Evolutionary conservation across 805 yeast genomes (phyloP), one percentile per base, ranked within the genome.

Genomic region (Starmerella bombicola): DNA sequence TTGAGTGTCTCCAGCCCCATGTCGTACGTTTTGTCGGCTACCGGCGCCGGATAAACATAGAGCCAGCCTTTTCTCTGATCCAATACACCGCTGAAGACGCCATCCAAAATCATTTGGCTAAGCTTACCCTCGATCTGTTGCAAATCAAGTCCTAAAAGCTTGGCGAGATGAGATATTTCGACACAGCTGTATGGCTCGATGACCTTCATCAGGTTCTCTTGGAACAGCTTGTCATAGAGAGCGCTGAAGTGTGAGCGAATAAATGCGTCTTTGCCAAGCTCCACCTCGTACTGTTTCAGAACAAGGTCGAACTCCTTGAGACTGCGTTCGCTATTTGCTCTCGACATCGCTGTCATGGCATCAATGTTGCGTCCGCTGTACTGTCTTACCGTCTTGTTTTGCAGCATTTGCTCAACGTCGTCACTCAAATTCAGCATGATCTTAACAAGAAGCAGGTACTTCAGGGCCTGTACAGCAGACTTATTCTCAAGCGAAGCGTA

Each of bases 41-140:
- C 76, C 31, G 95, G 94, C 58, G 85, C 81, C 44, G 84, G 93
- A 56, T 82, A 91, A 43, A 91, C 74, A 50, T 84, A 78, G 54
- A 91, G 70, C 95, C 96, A 91, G 7, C 98, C 98, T 59, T 86
- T 86, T 35, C 97, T 97, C 66, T 91, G 99, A 61, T 91, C 98
- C 52, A 91, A 69, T 28, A 91, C 97, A 35, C 98, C 99, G 57
- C 78, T 80, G 54, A 91, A 84, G n/a, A 85, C 81, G 55, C 83
- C 80, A 62, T 91, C 98, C 54, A 91, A 70, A 52, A 91, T 88
- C 97, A 91, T 88, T 62, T 88, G 96, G 36, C 93, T 78, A 49
- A 91, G 69, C 61, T 91, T 91, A 17, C 93, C 93, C 64, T 91
- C 99, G 24, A 91, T 84, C 57, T 84, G 93, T 48, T 76, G 79